A percentile compares a stretch with the other conserved stretches of the same genome.
Evolutionary conservation across 163 green algal species (phyloP).

Genomic region (Scenedesmus sp.): DNA sequence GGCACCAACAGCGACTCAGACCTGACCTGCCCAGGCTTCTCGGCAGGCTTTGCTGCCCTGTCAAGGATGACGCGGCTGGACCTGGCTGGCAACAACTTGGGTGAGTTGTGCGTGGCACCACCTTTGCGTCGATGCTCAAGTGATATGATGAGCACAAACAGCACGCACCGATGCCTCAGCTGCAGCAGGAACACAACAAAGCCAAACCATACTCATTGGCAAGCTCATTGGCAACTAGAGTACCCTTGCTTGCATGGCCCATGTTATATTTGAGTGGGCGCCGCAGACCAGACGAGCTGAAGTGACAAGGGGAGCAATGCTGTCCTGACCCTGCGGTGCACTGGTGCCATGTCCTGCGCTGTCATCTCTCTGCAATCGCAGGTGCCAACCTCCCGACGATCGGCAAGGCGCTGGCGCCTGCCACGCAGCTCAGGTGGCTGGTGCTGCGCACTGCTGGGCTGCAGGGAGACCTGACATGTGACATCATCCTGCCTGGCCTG

Average conservation of each 20-base stretch:
- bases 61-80: conserved; percentile 25
- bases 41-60: conserved; percentile 40
- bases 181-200: not conserved
- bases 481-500: conserved; percentile 46
- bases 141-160: not conserved
- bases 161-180: not conserved
- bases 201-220: no score
- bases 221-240: no score
- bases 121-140: not conserved
- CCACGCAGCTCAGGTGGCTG: conserved; percentile 30
- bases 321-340: not conserved
- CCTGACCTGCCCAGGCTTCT: conserved; percentile 28
- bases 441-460: conserved; percentile 38
- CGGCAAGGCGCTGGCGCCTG: not conserved
- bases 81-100: conserved; percentile 33
- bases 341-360: no score
- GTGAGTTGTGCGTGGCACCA: not conserved
- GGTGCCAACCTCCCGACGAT: not conserved
- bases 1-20: not conserved
- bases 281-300: not conserved
- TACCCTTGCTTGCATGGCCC: not conserved
- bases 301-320: not conserved
- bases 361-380: not conserved
- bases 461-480: not conserved
- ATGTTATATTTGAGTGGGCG: not conserved